Conservation (phyloP, 106 monocot genomes). For the Acorus gramineus region DNA sequence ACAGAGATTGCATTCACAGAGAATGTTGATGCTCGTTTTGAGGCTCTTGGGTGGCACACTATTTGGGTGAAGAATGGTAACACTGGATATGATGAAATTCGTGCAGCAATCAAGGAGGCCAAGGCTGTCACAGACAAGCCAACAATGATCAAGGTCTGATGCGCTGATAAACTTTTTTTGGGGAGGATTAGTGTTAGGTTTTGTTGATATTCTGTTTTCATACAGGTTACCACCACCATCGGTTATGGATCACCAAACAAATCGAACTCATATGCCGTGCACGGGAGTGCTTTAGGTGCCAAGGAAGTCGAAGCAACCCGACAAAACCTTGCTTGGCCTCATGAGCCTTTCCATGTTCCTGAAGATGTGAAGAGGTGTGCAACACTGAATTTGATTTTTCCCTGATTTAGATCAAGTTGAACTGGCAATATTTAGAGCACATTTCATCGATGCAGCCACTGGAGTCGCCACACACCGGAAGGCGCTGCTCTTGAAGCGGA, state of each 20-base stretch:
- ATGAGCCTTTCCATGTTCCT: constrained; percentile 72
- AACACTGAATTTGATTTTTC: background rate
- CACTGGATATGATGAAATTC: constrained; percentile 59
- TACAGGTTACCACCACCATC: constrained; percentile 73
- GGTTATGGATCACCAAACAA: constrained; percentile 83
- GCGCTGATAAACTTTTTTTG: background rate
- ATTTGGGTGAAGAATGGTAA: constrained; percentile 99
- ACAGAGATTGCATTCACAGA: constrained; percentile 96
- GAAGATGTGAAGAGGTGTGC: background rate
- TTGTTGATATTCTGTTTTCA: background rate
- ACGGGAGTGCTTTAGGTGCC: too few relatives aligned
- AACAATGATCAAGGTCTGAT: constrained; percentile 53
- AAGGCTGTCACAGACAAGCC: constrained; percentile 66
- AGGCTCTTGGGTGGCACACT: constrained; percentile 96
- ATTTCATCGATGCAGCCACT: constrained; percentile 25
- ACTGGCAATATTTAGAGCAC: too few relatives aligned
- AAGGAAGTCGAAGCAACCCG: too few relatives aligned
- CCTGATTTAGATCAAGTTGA: background rate
- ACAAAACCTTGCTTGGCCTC: constrained; percentile 44
- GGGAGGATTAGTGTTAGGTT: background rate
- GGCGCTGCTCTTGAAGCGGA: constrained; percentile 60
- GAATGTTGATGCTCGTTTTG: constrained; percentile 81
- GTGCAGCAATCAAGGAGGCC: constrained; percentile 57
- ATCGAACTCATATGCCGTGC: constrained; percentile 52
- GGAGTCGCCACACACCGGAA: constrained; percentile 56